Conservation (phyloP, 441 rosid species). For the Pelargonium fulgidum region DNA sequence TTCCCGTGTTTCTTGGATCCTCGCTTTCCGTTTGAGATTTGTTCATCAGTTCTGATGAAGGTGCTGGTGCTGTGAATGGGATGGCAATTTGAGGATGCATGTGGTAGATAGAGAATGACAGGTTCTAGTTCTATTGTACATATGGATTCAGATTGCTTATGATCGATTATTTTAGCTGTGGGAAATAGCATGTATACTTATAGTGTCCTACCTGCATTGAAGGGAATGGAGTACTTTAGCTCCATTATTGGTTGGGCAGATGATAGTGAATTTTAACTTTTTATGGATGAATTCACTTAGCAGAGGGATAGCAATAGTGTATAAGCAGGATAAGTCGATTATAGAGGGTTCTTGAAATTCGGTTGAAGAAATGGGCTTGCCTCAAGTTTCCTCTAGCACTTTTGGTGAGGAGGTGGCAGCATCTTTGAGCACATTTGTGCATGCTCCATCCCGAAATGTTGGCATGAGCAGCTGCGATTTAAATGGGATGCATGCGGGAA, state of each 20-base stretch:
- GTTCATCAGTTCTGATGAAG: slow-evolving; percentile 19
- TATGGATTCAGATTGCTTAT: slow-evolving; percentile 10
- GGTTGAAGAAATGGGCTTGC: slow-evolving; percentile 37
- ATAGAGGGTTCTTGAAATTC: slow-evolving; percentile 6
- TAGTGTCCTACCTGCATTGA: background rate
- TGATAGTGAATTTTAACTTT: slow-evolving; percentile 14
- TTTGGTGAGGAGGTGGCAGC: slow-evolving; percentile 45
- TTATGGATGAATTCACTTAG: slow-evolving; percentile 12
- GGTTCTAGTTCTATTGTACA: slow-evolving; percentile 7
- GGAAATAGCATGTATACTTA: slow-evolving; percentile 1
- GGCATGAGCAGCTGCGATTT: slow-evolving; percentile 31
- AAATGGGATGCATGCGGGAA: slow-evolving; percentile 33
- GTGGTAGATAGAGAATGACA: slow-evolving; percentile 19
- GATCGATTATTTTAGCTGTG: slow-evolving; percentile 5
- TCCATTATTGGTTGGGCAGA: slow-evolving; percentile 7
- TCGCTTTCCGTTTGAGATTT: slow-evolving; percentile 18
- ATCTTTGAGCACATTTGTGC: slow-evolving; percentile 37
- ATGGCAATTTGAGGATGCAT: slow-evolving; percentile 8
- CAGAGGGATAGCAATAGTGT: slow-evolving; percentile 14
- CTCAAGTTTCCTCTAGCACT: slow-evolving; percentile 38
- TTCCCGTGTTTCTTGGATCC: slow-evolving; percentile 6
- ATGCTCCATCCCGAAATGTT: slow-evolving; percentile 23
- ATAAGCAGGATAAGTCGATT: slow-evolving; percentile 13
- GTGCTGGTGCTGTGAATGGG: slow-evolving; percentile 17
- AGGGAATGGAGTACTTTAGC: slow-evolving; percentile 8